phyloP scores from a whole-genome alignment of 2,329 filamentous ascomycete species.

The Aspergillus thermomutatus region DNA sequence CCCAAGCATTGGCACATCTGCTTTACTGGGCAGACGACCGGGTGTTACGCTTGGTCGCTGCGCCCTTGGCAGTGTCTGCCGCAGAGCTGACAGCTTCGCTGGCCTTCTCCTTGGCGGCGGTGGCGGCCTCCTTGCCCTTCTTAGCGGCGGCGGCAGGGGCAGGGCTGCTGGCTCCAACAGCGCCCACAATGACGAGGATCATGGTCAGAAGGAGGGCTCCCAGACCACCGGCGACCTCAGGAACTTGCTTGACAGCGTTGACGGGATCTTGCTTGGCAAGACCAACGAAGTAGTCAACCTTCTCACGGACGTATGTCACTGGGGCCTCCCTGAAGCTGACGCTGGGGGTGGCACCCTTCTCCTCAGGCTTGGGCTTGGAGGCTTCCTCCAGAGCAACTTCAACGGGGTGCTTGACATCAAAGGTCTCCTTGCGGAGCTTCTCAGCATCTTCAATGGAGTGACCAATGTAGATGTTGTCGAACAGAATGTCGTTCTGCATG shows the following conservation, averaged over 20 bases:
- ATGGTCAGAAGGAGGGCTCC: slow-evolving; percentile 67
- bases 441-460: slow-evolving; percentile 92
- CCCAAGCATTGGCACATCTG: neutral
- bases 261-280: slow-evolving; percentile 80
- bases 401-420: slow-evolving; percentile 77
- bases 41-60: slow-evolving; percentile 60
- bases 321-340: slow-evolving; percentile 91
- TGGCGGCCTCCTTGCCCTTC: slow-evolving; percentile 71
- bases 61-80: slow-evolving; percentile 72
- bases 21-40: slow-evolving; percentile 40
- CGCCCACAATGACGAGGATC: slow-evolving; percentile 65
- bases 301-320: slow-evolving; percentile 82
- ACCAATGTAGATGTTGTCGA: slow-evolving; percentile 99
- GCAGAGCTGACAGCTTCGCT: slow-evolving; percentile 60
- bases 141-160: slow-evolving; percentile 65
- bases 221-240: slow-evolving; percentile 82
- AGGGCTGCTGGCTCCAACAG: slow-evolving; percentile 61
- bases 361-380: slow-evolving; percentile 73
- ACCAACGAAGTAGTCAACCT: slow-evolving; percentile 84
- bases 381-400: slow-evolving; percentile 79
- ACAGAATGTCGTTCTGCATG: slow-evolving; percentile 98
- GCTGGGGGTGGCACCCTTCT: slow-evolving; percentile 65
- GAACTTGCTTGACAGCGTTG: slow-evolving; percentile 81
- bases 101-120: slow-evolving; percentile 60
- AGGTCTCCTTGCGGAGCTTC: slow-evolving; percentile 84